Base-by-base conservation (phyloP, 139 green algal genomes). In the Pleodorina starrii region DNA sequence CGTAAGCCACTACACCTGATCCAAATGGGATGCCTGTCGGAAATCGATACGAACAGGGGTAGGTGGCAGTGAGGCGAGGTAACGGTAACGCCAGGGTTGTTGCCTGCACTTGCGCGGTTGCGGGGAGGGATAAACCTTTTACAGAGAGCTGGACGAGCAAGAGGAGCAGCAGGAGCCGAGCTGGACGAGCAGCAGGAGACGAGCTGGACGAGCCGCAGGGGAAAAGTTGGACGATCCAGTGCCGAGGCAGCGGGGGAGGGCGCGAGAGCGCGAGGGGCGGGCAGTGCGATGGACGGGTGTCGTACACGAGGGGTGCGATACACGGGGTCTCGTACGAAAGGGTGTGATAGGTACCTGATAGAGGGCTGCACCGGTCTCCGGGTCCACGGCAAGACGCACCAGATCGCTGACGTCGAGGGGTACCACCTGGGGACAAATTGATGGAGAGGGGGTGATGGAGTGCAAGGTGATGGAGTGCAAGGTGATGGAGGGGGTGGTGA, bases 281-380 rank as follows among this genome's bases (percentile, higher is more conserved):
- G n/a, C n/a, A n/a, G n/a, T n/a, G n/a, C n/a, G n/a, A n/a, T n/a
- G n/a, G n/a, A n/a, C n/a, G n/a, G n/a, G n/a, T n/a, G n/a, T n/a
- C n/a, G n/a, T n/a, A n/a, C n/a, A n/a, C n/a, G n/a, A n/a, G n/a
- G n/a, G n/a, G n/a, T n/a, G n/a, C n/a, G n/a, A n/a, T n/a, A n/a
- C n/a, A n/a, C n/a, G n/a, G n/a, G n/a, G n/a, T n/a, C n/a, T n/a
- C 17, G 14, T 60, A 27, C 51, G 51, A 60, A 60, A 60, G 14
- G 51, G 51, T 66, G 25, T 66, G 5, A 66, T 25, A 66, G 21
- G 44, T 66, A 84, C 76, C 76, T 50, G 50, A 48, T 84, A 84
- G 9, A 84, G 46, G 12, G n/a, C 29, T n/a, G 14, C 5, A 21
- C 76, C 76, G 19, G 46, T 50, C 19, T 9, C 46, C 0, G 27